These are phyloP conservation scores for Naegleria gruberi DNA, from an alignment of 208 protist genomes.

Conservation along the genomic window DNA sequence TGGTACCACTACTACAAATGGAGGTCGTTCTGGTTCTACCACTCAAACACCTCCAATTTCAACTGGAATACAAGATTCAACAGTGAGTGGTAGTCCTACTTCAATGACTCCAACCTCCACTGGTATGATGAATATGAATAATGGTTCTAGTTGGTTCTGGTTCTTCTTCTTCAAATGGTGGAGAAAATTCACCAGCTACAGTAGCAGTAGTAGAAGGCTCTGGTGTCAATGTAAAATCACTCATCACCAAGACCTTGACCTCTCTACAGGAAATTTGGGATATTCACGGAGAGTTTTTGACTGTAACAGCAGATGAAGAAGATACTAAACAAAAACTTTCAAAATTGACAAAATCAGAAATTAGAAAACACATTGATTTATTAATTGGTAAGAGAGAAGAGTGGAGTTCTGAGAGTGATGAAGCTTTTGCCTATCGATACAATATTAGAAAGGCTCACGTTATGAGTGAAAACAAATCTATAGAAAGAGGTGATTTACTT, in stretches of 20 bases:
- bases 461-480: not conserved
- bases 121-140: too few species aligned
- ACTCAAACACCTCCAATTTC: too few species aligned
- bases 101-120: too few species aligned
- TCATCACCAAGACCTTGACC: not conserved
- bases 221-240: not conserved
- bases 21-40: too few species aligned
- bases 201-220: too few species aligned
- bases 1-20: too few species aligned
- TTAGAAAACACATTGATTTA: not conserved
- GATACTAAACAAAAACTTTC: not conserved
- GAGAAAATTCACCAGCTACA: too few species aligned
- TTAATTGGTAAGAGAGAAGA: not conserved
- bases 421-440: not conserved
- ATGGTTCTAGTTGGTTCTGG: too few species aligned
- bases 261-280: not conserved
- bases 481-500: slow-evolving; percentile 8
- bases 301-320: not conserved
- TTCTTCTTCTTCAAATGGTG: too few species aligned
- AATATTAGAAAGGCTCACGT: not conserved
- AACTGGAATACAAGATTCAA: too few species aligned
- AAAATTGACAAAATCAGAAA: not conserved
- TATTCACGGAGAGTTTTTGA: not conserved
- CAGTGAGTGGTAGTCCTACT: too few species aligned
- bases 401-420: not conserved